Percentiles rank a stretch among this genome's conserved stretches.
Conservation (phyloP, 2,329 filamentous ascomycete genomes). For the Microdochium trichocladiopsis region DNA sequence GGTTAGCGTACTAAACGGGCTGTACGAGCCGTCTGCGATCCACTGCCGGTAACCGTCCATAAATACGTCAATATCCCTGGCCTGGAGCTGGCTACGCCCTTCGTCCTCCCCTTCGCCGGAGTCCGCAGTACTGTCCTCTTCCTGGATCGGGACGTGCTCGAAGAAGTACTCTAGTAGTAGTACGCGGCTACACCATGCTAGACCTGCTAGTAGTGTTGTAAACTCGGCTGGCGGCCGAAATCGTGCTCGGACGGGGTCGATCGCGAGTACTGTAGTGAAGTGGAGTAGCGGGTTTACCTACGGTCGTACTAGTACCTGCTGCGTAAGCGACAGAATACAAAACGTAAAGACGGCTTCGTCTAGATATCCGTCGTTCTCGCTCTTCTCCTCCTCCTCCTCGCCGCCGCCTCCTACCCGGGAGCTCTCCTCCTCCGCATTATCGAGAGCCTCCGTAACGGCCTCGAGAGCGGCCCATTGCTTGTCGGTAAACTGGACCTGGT, state of each 20-base stretch:
- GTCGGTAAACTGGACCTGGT: neutral
- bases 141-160: neutral
- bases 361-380: too few relatives aligned
- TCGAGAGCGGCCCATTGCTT: neutral
- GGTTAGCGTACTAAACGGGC: neutral
- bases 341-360: neutral
- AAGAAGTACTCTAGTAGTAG: neutral
- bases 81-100: slow-evolving; percentile 1
- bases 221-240: too few relatives aligned
- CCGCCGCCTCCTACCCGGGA: too few relatives aligned
- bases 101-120: slow-evolving; percentile 6
- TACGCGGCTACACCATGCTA: too few relatives aligned
- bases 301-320: neutral
- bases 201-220: too few relatives aligned
- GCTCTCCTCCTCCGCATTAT: too few relatives aligned
- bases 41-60: neutral
- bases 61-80: slow-evolving; percentile 4
- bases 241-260: too few relatives aligned
- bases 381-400: neutral
- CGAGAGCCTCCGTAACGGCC: neutral
- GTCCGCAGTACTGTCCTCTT: too few relatives aligned
- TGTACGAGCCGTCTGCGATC: neutral
- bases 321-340: neutral
- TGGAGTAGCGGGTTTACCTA: neutral
- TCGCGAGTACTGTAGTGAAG: neutral